Evolutionary conservation across 768 basidiomycete species (phyloP).

Genomic region (Panaeolus papilionaceus): DNA sequence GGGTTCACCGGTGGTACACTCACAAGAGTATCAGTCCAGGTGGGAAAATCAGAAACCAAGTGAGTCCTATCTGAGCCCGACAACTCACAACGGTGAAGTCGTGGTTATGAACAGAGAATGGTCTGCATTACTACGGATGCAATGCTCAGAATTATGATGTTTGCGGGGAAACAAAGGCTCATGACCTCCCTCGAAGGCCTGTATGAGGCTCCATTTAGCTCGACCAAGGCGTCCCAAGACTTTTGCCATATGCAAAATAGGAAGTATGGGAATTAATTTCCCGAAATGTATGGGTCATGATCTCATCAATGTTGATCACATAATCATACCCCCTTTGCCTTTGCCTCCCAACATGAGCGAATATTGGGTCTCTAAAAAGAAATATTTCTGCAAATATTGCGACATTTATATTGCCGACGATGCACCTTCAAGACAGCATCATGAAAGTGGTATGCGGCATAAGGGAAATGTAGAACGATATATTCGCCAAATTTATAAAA

Average conservation of each 20-base stretch:
- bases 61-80: not conserved
- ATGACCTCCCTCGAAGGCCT: not conserved
- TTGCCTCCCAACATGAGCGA: constrained; percentile 66
- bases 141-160: not conserved
- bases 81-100: not conserved
- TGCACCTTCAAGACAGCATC: constrained; percentile 87
- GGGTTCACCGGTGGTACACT: not conserved
- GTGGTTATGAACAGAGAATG: not conserved
- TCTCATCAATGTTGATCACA: too few relatives aligned
- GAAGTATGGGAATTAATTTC: not conserved
- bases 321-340: too few relatives aligned
- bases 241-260: not conserved
- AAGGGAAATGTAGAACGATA: constrained; percentile 94
- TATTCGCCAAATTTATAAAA: constrained; percentile 92
- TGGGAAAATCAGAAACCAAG: not conserved
- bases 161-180: not conserved
- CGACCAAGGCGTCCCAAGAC: not conserved
- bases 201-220: not conserved
- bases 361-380: constrained; percentile 93
- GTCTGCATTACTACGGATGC: not conserved
- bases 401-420: constrained; percentile 97
- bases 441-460: constrained; percentile 93
- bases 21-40: not conserved
- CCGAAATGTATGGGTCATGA: too few relatives aligned
- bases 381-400: constrained; percentile 97